These are phyloP conservation scores for Nicotiana tomentosiformis DNA, from an alignment of 257 asterid genomes.

Conservation along the genomic window DNA sequence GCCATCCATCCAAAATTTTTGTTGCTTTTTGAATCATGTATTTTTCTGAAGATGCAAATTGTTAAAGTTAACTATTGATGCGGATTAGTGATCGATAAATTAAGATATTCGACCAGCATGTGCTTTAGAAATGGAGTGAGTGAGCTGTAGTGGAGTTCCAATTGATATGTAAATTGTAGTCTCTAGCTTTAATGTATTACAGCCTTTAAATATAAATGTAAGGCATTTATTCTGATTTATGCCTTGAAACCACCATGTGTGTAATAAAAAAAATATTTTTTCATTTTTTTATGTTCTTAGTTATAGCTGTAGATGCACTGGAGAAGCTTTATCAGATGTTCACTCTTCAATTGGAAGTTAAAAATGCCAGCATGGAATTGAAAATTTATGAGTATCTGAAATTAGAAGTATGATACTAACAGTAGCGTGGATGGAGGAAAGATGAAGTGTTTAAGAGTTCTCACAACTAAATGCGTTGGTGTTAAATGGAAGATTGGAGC, in stretches of 20 bases:
- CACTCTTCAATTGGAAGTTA: not conserved
- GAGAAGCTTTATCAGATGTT: not conserved
- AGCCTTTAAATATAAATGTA: not conserved
- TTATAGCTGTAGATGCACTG: not conserved
- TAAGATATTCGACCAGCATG: not conserved
- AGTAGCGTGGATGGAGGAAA: not conserved
- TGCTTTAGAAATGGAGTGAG: not conserved
- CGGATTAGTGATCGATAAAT: not conserved
- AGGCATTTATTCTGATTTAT: not conserved
- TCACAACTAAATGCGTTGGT: not conserved
- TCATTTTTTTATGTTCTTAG: not conserved
- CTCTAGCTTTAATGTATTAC: not conserved
- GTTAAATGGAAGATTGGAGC: not conserved
- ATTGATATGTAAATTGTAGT: not conserved
- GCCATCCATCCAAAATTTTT: not conserved
- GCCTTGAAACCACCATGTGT: not conserved
- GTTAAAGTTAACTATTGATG: not conserved
- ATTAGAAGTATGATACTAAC: slow-evolving; percentile 3
- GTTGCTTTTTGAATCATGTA: not conserved
- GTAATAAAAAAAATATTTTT: not conserved
- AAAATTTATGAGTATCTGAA: not conserved
- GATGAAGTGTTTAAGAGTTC: not conserved
- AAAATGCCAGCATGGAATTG: not conserved
- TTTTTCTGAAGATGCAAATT: not conserved
- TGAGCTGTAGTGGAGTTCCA: not conserved